These are phyloP conservation scores for Cadophora malorum DNA, from an alignment of 2,329 filamentous ascomycete species.

Conservation along the genomic window DNA sequence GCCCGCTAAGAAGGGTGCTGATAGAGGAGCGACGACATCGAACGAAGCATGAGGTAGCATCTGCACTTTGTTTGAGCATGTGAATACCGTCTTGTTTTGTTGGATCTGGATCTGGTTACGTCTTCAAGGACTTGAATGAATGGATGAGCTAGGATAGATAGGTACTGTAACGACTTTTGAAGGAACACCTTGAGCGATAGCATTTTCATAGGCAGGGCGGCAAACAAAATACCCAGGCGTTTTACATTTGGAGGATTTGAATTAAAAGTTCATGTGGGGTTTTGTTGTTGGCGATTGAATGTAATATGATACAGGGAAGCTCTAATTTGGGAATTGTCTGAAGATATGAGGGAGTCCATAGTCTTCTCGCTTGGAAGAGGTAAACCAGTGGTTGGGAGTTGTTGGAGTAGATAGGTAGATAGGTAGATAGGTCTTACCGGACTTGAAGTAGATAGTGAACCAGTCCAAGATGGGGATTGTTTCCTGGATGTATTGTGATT, in stretches of 20 bases:
- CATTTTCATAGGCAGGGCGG: constrained; percentile 13
- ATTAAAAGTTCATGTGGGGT: not conserved
- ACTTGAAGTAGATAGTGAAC: not conserved
- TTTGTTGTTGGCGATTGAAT: not conserved
- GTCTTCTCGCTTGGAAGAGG: not conserved
- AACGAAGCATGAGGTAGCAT: not conserved
- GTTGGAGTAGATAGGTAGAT: not conserved
- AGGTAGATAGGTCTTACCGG: not conserved
- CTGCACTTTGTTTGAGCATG: not conserved
- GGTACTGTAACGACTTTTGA: not conserved
- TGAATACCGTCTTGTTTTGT: not conserved
- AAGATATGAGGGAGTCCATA: not conserved
- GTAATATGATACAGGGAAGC: not conserved
- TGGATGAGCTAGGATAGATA: not conserved
- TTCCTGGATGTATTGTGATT: too few relatives aligned
- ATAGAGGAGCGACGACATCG: constrained; percentile 38
- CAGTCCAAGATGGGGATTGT: not conserved
- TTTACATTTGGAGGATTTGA: constrained; percentile 1
- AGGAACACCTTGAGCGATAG: constrained; percentile 10
- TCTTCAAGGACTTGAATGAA: constrained; percentile 8
- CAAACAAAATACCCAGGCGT: constrained; percentile 17
- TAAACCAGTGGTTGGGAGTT: not conserved
- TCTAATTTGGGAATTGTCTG: not conserved
- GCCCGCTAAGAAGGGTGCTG: constrained; percentile 46
- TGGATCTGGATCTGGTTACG: not conserved